Percentiles rank a stretch among this genome's conserved stretches.
Evolutionary conservation across 2,329 filamentous ascomycete species (phyloP).

Genomic region (Hypoxylon sp.): DNA sequence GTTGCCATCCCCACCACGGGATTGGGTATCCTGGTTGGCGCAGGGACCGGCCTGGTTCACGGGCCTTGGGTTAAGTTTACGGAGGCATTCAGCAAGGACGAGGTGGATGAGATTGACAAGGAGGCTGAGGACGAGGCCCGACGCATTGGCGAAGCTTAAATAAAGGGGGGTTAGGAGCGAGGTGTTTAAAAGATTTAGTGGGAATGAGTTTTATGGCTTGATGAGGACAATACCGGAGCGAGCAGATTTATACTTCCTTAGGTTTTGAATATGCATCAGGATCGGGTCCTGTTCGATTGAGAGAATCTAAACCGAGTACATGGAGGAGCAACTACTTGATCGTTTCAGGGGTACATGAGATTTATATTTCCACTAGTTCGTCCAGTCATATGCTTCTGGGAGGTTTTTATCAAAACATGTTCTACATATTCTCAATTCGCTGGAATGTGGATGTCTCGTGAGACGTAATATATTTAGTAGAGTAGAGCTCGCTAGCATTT

Average conservation of each 20-base stretch:
- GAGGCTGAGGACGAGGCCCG: constrained; percentile 49
- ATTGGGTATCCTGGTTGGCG: constrained; percentile 50
- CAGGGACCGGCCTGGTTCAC: constrained; percentile 51
- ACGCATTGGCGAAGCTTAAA: constrained; percentile 36
- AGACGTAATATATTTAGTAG: too few relatives aligned
- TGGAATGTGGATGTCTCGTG: too few relatives aligned
- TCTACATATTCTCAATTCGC: too few relatives aligned
- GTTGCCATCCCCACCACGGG: constrained; percentile 51
- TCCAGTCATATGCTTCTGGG: background rate
- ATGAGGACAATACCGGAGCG: background rate
- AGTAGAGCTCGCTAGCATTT: too few relatives aligned
- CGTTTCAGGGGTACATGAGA: background rate
- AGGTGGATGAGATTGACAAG: constrained; percentile 48
- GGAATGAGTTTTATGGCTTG: background rate
- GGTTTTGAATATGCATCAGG: background rate
- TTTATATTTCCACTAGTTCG: background rate
- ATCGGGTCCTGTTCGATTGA: background rate
- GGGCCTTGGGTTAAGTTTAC: constrained; percentile 53
- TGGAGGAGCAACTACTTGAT: background rate
- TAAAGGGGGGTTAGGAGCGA: background rate
- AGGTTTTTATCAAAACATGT: too few relatives aligned
- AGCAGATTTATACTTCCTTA: background rate
- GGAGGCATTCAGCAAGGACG: constrained; percentile 48
- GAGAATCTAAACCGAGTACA: background rate
- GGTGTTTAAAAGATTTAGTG: too few relatives aligned